These are phyloP conservation scores for thale cress (Arabidopsis thaliana) DNA, from an alignment of 345 rosid species.

Conservation along the genomic window TAIR10.1 NC_003074.8:7729501-7730000, in stretches of 20 bases:
- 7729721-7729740: neutral
- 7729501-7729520: neutral
- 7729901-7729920: neutral
- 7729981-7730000: conserved; percentile 2
- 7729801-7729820: neutral
- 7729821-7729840: neutral
- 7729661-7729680: neutral
- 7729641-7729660: too few relatives aligned
- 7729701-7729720: neutral
- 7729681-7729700: neutral
- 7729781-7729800: neutral
- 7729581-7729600: neutral
- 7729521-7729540: neutral
- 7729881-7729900: neutral
- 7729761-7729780: neutral
- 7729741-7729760: neutral
- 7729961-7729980: neutral
- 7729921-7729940: neutral
- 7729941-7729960: neutral
- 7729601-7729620: neutral
- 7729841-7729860: neutral
- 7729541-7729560: conserved; percentile 19
- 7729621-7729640: neutral
- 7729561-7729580: neutral
- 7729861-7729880: neutral